A percentile compares a stretch with the other conserved stretches of the same genome.
Evolutionary conservation across 163 green algal species (phyloP).

Genomic region (Chlamydomonas reinhardtii): DNA sequence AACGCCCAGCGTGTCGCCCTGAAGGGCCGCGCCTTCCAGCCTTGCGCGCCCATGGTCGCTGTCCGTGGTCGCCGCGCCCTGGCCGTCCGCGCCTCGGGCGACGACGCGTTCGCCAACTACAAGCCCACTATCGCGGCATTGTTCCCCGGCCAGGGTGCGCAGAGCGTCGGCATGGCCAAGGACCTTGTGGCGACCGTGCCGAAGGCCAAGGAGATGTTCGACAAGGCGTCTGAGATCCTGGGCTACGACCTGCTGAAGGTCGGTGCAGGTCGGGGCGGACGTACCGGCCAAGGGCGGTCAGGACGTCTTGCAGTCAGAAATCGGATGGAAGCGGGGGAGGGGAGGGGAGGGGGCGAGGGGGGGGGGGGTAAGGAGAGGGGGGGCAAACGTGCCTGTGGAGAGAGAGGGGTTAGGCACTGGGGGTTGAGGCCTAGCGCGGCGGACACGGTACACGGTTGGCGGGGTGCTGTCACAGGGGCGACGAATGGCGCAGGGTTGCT

Average conservation of each 20-base stretch:
- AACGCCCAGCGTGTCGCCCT: conserved; percentile 28
- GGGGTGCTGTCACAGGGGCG: no score
- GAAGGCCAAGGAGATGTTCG: conserved; percentile 93
- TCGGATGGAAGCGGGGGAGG: no score
- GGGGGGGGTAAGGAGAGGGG: not conserved
- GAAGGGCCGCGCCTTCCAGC: conserved; percentile 34
- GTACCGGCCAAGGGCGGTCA: not conserved
- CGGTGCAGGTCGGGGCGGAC: not conserved
- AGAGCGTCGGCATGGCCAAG: conserved; percentile 97
- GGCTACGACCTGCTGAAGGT: conserved; percentile 97
- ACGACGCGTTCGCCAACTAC: conserved; percentile 89
- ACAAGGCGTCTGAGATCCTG: conserved; percentile 94
- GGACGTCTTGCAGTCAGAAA: not conserved
- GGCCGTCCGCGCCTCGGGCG: conserved; percentile 55
- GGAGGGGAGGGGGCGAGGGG: no score
- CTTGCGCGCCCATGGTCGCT: not conserved
- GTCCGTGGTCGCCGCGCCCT: conserved; percentile 12
- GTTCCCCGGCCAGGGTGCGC: conserved; percentile 97
- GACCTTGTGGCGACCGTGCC: conserved; percentile 86
- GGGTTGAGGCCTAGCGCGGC: no score
- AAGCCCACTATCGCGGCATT: conserved; percentile 90
- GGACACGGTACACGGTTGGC: not conserved
- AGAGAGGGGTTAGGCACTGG: not conserved
- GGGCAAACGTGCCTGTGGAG: not conserved
- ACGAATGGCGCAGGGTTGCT: no score